Base-by-base conservation (phyloP, 257 asterid species). In the Schizonepeta tenuifolia region DNA sequence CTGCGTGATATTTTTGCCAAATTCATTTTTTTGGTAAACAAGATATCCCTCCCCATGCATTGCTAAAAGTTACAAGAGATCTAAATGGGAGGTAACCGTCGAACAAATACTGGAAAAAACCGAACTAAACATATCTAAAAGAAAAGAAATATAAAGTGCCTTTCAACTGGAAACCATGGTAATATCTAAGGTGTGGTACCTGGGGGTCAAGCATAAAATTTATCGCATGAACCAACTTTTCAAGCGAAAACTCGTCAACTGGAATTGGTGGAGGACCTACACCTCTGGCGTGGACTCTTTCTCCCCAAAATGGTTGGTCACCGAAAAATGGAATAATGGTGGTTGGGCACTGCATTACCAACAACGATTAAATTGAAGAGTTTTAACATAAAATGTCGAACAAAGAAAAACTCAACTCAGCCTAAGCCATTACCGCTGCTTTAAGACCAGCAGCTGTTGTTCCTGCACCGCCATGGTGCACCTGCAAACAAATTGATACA, bases 401-500 rank as follows among this genome's bases (percentile, higher is more conserved):
- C 14, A 50, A n/a, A 62, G 11, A 66, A 28, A 55, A 62, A 72
- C 20, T 65, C 31, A 40, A 51, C 31, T 28, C 44, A 31, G 51
- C 36, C 46, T 44, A 35, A 43, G 35, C 15, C 22, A 69, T 67
- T 89, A 94, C 97, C 83, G 99, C 96, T 60, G 99, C 97, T 81
- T 85, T 89, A 72, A 94, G 97, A 82, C 99, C 97, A 74, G 97
- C 97, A 61, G 97, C 99, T 14, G 97, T 94, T 66, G 99, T 94
- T 81, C 99, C 97, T 18, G 97, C 97, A 72, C 97, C 99, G 22
- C 97, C 99, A 75, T 93, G 99, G 88, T 94, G 99, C 72, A 94
- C 99, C 97, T 91, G 89, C 72, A 76, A 79, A 51, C 62, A 67
- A 77, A 51, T 38, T 60, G 74, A 14, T 7, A 59, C 36, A 79